Base-by-base conservation (phyloP, 73 alveolate species). In the Paraurostyla sp. region DNA sequence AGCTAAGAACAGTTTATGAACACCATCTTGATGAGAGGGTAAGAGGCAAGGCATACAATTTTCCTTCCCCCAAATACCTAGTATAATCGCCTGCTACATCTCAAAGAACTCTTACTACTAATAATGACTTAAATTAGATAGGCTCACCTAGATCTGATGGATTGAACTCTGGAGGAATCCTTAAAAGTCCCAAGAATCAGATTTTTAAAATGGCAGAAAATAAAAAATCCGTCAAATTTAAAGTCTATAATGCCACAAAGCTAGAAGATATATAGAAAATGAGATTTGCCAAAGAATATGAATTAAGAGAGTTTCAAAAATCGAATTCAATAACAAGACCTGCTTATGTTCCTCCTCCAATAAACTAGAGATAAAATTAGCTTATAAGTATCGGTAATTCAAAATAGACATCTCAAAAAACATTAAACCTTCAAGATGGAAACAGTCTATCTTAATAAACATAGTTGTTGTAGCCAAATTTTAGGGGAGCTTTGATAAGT, bases 261-360 rank as follows among this genome's bases (percentile, higher is more conserved):
- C 71, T 73, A 25, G 68, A 49, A 23, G 40, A 73, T 43, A 73
- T 73, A 2, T 43, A 45, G 33, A 45, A 73, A 29, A 45, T 73
- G 2, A 73, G 86, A 49, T 3, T 7, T 6, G 86, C 86, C 27
- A 73, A 73, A 27, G 86, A 73, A 43, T 73, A 73, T 43, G 86
- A 73, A 73, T 73, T 73, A 46, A 73, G 71, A 1, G 86, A 73
- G 32, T 73, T 73, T 36, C 38, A 73, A 49, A 73, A 73, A 48
- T 18, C 86, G 13, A 45, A 56, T 1, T 9, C 60, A 16, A 0
- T 65, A 38, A 65, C 82, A 9, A 35, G 58, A 65, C 32, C 6
- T 6, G 48, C 32, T 6, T 20, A 20, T 9, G 22, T 9, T 59
- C 32, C 48, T 25, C 43, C 9, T 15, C n/a, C n/a, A n/a, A n/a